Conservation (phyloP, 2,329 filamentous ascomycete species). For the Colletotrichum lini region DNA sequence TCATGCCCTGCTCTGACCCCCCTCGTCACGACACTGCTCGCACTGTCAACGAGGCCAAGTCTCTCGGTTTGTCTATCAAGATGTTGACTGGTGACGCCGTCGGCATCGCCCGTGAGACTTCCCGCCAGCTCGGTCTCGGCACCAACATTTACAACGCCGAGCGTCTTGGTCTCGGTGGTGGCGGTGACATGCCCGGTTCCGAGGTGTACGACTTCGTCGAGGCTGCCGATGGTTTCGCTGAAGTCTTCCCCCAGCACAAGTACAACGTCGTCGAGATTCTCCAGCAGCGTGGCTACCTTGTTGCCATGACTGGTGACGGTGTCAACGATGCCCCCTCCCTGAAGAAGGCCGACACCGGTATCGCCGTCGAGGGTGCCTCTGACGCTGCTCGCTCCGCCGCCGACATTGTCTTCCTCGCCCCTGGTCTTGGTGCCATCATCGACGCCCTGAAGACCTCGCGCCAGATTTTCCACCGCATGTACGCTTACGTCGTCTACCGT, state of each 20-base stretch:
- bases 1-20: conserved; percentile 95
- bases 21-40: conserved; percentile 91
- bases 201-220: conserved; percentile 97
- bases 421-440: conserved; percentile 92
- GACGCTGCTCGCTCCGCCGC: conserved; percentile 92
- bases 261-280: conserved; percentile 94
- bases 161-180: conserved; percentile 89
- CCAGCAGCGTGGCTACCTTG: conserved; percentile 92
- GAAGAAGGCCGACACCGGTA: conserved; percentile 97
- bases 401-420: conserved; percentile 94
- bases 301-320: conserved; percentile 97
- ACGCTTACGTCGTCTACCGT: conserved; percentile 95
- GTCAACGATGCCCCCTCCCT: conserved; percentile 94
- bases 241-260: conserved; percentile 96
- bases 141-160: conserved; percentile 96
- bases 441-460: conserved; percentile 93
- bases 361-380: conserved; percentile 92
- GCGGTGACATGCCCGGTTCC: conserved; percentile 92
- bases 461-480: conserved; percentile 98
- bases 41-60: conserved; percentile 91
- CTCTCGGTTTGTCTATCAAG: conserved; percentile 90
- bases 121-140: conserved; percentile 89
- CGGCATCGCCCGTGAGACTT: conserved; percentile 92
- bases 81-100: conserved; percentile 97
- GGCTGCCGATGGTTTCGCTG: conserved; percentile 93